Evolutionary conservation across 352 stramenopile genomes (phyloP), one percentile per base, ranked within the genome.

Genomic region (Phytophthora tentaculata): DNA sequence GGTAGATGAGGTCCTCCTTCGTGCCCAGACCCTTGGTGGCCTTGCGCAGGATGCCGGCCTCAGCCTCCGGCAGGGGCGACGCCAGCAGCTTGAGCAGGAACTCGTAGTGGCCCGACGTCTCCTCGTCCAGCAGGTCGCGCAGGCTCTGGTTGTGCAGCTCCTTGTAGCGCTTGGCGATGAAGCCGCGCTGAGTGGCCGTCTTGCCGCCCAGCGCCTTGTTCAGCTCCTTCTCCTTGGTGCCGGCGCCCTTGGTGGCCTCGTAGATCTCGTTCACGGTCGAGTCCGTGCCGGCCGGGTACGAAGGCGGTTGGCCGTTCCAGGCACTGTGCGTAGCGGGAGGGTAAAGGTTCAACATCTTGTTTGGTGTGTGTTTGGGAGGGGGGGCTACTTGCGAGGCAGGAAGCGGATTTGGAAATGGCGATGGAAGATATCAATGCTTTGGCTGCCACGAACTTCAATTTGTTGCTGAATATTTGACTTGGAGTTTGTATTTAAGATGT

Each of bases 261-360:
- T 80, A 69, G 69, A 93, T 92, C 44, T 89, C 75, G 66, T 93
- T 73, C 56, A 69, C 75, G 20, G 71, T 61, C 63, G 71, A 77
- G 59, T 95, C 84, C 57, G 89, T 82, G 47, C 80, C 71, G 9
- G 74, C 61, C 19, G 74, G 73, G 73, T 81, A 89, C 24, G 62
- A 54, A 24, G 81, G 62, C 55, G 64, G 28, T 24, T 68, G 39
- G 73, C 84, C 84, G 54, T 84, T 82, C 78, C 83, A 90, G 51
- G 83, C 63, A 56, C 74, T 83, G 78, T 95, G 81, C 43, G 83
- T 79, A 41, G 79, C 77, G 51, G 81, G 81, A 35, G 86, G 83
- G 81, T 95, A 95, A 57, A 95, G 80, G 80, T 90, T 91, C 52
- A 92, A 56, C 84, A 90, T 90, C 56, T 51, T 83, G 66, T n/a